These are phyloP conservation scores for Penstemon newberryi DNA, from an alignment of 257 asterid genomes.

Conservation along the genomic window DNA sequence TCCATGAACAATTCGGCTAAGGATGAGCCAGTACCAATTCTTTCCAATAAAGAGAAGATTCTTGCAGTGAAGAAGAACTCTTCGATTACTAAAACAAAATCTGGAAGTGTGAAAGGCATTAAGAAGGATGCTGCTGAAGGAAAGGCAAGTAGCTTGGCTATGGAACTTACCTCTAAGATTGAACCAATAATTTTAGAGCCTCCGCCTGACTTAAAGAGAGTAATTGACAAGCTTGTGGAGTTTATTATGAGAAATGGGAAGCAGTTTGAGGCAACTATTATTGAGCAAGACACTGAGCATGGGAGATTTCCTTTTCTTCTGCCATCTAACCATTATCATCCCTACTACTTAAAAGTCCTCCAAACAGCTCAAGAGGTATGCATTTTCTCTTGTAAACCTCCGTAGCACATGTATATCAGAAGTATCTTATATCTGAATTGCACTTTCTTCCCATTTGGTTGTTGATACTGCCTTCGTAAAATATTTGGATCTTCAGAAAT, in stretches of 20 bases:
- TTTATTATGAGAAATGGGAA: constrained; percentile 71
- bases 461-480: neutral
- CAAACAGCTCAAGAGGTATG: constrained; percentile 68
- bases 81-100: constrained; percentile 41
- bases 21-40: constrained; percentile 34
- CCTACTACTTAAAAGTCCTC: constrained; percentile 70
- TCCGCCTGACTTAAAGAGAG: constrained; percentile 69
- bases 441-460: neutral
- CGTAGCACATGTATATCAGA: neutral
- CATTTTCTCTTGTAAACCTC: constrained; percentile 18
- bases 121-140: constrained; percentile 38
- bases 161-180: constrained; percentile 35
- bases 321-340: constrained; percentile 74
- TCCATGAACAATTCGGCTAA: constrained; percentile 38
- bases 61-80: constrained; percentile 60
- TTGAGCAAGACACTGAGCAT: constrained; percentile 73
- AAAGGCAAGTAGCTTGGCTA: constrained; percentile 38
- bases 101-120: constrained; percentile 37
- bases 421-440: neutral
- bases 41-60: constrained; percentile 49
- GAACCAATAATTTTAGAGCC: constrained; percentile 64
- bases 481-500: neutral
- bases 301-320: constrained; percentile 84
- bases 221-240: constrained; percentile 77
- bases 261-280: constrained; percentile 76